Evolutionary conservation across 495 filamentous ascomycete species (phyloP).

Genomic region (Cladorrhinum samala): DNA sequence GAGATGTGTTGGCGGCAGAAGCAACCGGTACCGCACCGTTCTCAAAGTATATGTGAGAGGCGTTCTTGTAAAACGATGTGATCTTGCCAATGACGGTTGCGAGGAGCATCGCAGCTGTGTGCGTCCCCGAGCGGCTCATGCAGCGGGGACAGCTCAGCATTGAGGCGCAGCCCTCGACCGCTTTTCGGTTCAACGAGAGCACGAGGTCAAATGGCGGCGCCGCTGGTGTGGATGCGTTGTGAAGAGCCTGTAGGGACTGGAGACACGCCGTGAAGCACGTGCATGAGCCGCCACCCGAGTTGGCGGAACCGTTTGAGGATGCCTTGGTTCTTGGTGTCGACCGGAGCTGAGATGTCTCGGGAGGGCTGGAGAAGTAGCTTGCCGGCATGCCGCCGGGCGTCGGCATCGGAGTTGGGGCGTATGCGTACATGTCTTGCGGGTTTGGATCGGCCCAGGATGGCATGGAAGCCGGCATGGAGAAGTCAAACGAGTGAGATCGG

Average conservation of each 20-base stretch:
- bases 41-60: constrained; percentile 34
- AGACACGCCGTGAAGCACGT: constrained; percentile 44
- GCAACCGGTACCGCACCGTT: constrained; percentile 17
- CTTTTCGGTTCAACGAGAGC: constrained; percentile 39
- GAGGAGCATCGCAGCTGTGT: constrained; percentile 43
- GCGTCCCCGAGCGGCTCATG: constrained; percentile 34
- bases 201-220: constrained; percentile 39
- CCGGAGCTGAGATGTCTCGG: constrained; percentile 28
- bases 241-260: constrained; percentile 39
- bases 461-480: constrained; percentile 28
- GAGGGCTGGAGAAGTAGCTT: constrained; percentile 35
- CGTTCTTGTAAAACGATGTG: constrained; percentile 40
- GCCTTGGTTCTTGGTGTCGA: constrained; percentile 27
- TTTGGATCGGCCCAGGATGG: constrained; percentile 13
- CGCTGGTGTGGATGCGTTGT: constrained; percentile 37
- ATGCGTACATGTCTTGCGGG: constrained; percentile 26
- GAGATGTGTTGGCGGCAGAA: constrained; percentile 16
- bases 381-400: constrained; percentile 27
- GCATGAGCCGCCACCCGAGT: constrained; percentile 27
- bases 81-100: constrained; percentile 43
- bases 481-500: constrained; percentile 32
- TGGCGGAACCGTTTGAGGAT: constrained; percentile 18
- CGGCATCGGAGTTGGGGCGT: constrained; percentile 23
- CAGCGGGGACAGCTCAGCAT: constrained; percentile 41
- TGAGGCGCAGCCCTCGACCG: constrained; percentile 40